Percentiles rank a stretch among this genome's conserved stretches.
phyloP scores from a whole-genome alignment of 1,284 basidiomycete genomes.

The Jaminaea rosea region DNA sequence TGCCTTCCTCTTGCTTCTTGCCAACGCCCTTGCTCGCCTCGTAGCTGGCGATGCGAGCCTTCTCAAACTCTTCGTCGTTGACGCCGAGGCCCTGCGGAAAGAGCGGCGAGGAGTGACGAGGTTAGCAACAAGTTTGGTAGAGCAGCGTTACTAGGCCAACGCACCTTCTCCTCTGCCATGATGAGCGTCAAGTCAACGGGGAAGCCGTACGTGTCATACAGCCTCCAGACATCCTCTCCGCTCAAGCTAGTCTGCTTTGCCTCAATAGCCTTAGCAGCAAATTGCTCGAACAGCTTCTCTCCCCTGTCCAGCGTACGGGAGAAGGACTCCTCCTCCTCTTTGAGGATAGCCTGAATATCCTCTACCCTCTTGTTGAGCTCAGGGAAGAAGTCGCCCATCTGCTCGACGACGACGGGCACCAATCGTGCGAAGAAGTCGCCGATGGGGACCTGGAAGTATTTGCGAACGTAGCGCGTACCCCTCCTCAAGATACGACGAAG shows the following conservation, averaged over 20 bases:
- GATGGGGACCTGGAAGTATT: conserved; percentile 88
- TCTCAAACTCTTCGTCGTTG: conserved; percentile 81
- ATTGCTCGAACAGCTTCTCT: conserved; percentile 91
- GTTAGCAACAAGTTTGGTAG: too few relatives aligned
- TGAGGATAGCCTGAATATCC: conserved; percentile 87
- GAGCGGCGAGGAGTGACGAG: too few relatives aligned
- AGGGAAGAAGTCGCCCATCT: conserved; percentile 83
- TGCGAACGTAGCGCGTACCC: conserved; percentile 86
- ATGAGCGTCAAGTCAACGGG: conserved; percentile 91
- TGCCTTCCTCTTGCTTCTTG: conserved; percentile 54
- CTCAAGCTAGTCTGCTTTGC: conserved; percentile 62
- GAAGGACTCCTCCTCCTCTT: conserved; percentile 97
- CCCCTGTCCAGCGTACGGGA: conserved; percentile 91
- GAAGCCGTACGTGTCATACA: conserved; percentile 98
- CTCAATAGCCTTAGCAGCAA: conserved; percentile 63
- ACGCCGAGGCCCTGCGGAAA: conserved; percentile 71
- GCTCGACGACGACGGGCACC: conserved; percentile 77
- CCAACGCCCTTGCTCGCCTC: conserved; percentile 80
- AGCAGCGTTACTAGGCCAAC: too few relatives aligned
- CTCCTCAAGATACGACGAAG: conserved; percentile 81
- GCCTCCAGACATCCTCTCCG: conserved; percentile 88
- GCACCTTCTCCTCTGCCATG: conserved; percentile 88
- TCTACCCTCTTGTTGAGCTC: conserved; percentile 75
- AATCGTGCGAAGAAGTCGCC: conserved; percentile 91
- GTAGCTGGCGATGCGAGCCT: conserved; percentile 76